Evolutionary conservation across 805 yeast genomes (phyloP), one percentile per base, ranked within the genome.

Genomic region (Wickerhamiella cacticola): DNA sequence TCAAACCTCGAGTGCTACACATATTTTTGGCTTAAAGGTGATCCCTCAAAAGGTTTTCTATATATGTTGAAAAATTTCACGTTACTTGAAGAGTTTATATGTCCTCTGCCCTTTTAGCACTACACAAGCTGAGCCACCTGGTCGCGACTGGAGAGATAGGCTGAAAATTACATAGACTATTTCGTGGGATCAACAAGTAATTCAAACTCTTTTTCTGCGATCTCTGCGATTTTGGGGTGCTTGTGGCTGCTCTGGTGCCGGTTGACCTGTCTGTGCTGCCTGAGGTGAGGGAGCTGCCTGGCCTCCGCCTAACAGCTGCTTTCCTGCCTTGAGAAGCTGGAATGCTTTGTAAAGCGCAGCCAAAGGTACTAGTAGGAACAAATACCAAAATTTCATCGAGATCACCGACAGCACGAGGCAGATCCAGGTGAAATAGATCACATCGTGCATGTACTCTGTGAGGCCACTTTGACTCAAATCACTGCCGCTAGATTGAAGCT

Each of bases 391-490:
- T 57, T 71, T 70, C 59, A 74, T 74, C 5, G 87, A 87, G 31
- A 74, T 56, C 5, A 75, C 55, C 67, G 77, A 73, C 45, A 79
- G 62, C 1, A 79, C 48, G 53, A 78, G 77, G 53, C 76, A 67
- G 18, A 73, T 55, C 72, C 80, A 71, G 2, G 87, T 80, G 41
- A 82, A 61, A 58, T 82, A 82, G 50, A 82, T 65, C 10, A 80
- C 61, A 58, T 82, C 92, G 58, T 79, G 79, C 69, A 81, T 65
- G 66, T 79, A 81, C 62, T 82, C 89, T 33, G 79, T 79, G 35
- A 82, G 66, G 0, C 92, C 92, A 3, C 63, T 58, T 51, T 75
- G 82, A 48, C 63, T 63, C 50, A 82, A 69, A 56, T 82, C 83
- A 25, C 71, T 74, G 1, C 88, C 89, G 1, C 82, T 61, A 10